phyloP scores from a whole-genome alignment of 148 eudicot genomes.

The Vaccinium macrocarpon region DNA sequence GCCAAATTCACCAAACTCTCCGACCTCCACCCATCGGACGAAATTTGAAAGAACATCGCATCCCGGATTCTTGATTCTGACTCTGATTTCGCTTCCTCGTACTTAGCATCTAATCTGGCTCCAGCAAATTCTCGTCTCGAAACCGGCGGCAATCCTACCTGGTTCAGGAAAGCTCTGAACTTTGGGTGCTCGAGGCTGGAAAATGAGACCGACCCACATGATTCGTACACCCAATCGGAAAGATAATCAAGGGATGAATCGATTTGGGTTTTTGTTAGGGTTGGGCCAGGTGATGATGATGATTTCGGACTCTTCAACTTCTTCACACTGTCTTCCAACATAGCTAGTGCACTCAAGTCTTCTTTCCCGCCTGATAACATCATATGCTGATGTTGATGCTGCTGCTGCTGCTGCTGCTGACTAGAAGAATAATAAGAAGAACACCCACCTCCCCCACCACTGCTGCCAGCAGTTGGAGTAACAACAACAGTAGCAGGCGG shows the following conservation, averaged over 20 bases:
- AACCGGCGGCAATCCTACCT: conserved; percentile 62
- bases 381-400: conserved; percentile 35
- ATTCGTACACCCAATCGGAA: conserved; percentile 86
- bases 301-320: conserved; percentile 76
- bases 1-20: conserved; percentile 70
- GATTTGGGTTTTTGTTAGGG: conserved; percentile 56
- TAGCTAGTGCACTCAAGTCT: conserved; percentile 66
- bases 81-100: conserved; percentile 54
- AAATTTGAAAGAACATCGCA: conserved; percentile 78
- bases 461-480: conserved; percentile 17
- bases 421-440: not conserved
- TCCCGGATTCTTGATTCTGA: conserved; percentile 67
- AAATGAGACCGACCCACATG: conserved; percentile 74
- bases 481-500: conserved; percentile 25
- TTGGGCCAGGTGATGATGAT: conserved; percentile 49
- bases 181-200: conserved; percentile 78
- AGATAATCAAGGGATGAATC: conserved; percentile 62
- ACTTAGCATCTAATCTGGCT: conserved; percentile 67
- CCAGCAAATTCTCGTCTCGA: conserved; percentile 57
- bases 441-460: conserved; percentile 12
- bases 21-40: conserved; percentile 75
- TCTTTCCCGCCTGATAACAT: conserved; percentile 71
- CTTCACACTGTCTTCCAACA: conserved; percentile 90
- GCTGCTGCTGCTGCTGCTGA: conserved; percentile 19
- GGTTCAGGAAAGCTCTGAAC: conserved; percentile 71